Evolutionary conservation across 768 basidiomycete species (phyloP).

Genomic region (Leucocoprinus birnbaumii): DNA sequence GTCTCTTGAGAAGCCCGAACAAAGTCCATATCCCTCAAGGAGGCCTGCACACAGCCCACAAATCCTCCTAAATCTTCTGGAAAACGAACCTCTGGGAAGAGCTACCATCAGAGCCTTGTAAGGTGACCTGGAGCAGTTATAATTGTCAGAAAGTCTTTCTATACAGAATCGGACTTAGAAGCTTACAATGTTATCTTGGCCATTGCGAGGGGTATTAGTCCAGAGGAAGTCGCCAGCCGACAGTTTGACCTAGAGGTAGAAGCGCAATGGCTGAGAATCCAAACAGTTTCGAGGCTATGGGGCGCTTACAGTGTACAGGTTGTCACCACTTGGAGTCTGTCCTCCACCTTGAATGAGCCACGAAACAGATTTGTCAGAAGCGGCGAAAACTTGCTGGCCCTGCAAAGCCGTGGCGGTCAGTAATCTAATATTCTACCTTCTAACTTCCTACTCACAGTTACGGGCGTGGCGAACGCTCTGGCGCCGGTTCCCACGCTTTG

Average conservation of each 20-base stretch:
- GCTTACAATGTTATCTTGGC: slow-evolving; percentile 1
- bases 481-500: slow-evolving; percentile 2
- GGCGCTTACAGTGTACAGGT: slow-evolving; percentile 1
- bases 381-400: neutral
- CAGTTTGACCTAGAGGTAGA: slow-evolving; percentile 11
- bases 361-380: slow-evolving; percentile 2
- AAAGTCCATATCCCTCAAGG: too few relatives aligned
- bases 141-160: too few relatives aligned
- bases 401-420: too few relatives aligned
- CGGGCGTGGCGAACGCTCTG: neutral
- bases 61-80: neutral
- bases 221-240: slow-evolving; percentile 6
- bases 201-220: slow-evolving; percentile 2
- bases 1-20: too few relatives aligned
- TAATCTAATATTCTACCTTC: too few relatives aligned
- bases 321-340: neutral
- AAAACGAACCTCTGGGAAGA: slow-evolving; percentile 3
- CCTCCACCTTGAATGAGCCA: slow-evolving; percentile 5
- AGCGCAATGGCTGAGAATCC: neutral
- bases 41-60: neutral
- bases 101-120: slow-evolving; percentile 5
- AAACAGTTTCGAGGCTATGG: neutral
- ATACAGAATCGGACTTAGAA: too few relatives aligned
- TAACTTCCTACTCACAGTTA: neutral
- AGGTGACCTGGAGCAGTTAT: neutral